These are phyloP conservation scores for Dryas alaskensis DNA, from an alignment of 306 rosid species.

Conservation along the genomic window DNA sequence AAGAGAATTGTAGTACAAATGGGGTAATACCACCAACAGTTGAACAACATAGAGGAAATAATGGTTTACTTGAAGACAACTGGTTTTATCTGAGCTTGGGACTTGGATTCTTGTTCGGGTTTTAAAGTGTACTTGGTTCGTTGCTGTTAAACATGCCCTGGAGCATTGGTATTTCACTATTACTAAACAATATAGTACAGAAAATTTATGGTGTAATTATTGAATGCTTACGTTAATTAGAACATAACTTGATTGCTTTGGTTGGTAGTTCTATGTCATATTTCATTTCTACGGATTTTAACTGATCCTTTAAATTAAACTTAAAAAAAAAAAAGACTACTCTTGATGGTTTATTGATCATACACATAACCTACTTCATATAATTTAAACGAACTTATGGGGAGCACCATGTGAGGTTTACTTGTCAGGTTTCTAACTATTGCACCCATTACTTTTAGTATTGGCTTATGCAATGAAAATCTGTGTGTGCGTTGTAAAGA, in stretches of 20 bases:
- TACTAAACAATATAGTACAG: neutral
- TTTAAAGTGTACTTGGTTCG: conserved; percentile 8
- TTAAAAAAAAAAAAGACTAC: neutral
- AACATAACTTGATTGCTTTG: too few species aligned
- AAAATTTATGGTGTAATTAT: neutral
- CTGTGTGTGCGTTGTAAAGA: neutral
- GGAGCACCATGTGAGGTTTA: neutral
- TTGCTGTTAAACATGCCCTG: conserved; percentile 2
- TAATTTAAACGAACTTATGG: neutral
- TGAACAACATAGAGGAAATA: conserved; percentile 17
- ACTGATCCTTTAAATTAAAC: too few species aligned
- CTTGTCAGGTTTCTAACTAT: neutral
- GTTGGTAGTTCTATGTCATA: too few species aligned
- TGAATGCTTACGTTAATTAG: too few species aligned
- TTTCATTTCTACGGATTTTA: too few species aligned
- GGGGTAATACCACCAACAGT: neutral
- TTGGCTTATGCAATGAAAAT: neutral
- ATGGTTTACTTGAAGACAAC: neutral
- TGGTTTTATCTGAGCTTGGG: conserved; percentile 24
- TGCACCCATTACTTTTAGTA: neutral
- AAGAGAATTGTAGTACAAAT: neutral
- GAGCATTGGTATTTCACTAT: neutral
- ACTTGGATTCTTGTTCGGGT: conserved; percentile 14
- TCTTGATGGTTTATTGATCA: neutral
- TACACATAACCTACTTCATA: neutral